Percentiles rank a stretch among this genome's conserved stretches.
These are phyloP conservation scores for Suillus variegatus DNA, from an alignment of 768 basidiomycete species.

Conservation along the genomic window DNA sequence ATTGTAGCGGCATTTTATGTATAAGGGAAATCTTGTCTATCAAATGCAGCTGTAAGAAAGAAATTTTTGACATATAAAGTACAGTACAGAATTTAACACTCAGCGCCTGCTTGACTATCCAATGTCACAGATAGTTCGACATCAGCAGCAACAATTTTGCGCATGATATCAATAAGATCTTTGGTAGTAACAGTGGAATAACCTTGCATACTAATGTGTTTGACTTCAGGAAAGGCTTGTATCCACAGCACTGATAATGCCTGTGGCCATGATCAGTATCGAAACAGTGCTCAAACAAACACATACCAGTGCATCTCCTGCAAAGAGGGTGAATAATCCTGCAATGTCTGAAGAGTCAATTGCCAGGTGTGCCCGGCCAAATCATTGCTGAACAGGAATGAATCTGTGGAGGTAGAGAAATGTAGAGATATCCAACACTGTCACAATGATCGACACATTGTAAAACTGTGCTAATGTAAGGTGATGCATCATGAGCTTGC, in stretches of 20 bases:
- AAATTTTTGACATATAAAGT: too few species aligned
- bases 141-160: neutral
- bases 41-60: too few species aligned
- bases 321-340: neutral
- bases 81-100: neutral
- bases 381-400: neutral
- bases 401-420: neutral
- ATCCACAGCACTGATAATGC: neutral
- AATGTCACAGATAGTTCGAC: neutral
- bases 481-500: neutral
- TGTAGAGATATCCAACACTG: neutral
- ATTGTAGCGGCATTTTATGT: too few species aligned
- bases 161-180: too few species aligned
- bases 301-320: neutral
- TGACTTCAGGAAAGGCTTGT: too few species aligned
- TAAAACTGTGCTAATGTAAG: neutral
- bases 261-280: neutral
- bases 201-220: too few species aligned
- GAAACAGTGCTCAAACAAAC: neutral
- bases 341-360: neutral
- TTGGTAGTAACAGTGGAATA: too few species aligned
- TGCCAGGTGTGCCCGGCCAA: neutral
- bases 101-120: neutral
- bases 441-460: neutral
- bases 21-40: too few species aligned